Base-by-base conservation (phyloP, 192 early-diverging fungal species). In the Entomortierella chlamydospora region DNA sequence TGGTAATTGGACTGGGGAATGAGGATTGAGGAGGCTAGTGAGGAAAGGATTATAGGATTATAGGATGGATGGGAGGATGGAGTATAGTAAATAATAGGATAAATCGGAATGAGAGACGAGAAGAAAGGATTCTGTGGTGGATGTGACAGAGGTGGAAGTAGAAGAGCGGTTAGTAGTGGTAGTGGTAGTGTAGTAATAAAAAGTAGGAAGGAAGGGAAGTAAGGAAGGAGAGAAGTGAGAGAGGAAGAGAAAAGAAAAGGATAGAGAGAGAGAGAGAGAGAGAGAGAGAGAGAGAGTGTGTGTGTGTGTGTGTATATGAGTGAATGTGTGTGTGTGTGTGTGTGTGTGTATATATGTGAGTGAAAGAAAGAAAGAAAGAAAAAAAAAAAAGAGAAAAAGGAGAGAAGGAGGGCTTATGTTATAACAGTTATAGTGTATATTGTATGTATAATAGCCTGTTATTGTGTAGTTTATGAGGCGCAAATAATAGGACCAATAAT, bases 271-370 rank as follows among this genome's bases (percentile, higher is more conserved):
- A 34, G 25, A 53, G n/a, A 31, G 54, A 22, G 23, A 29, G 52
- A 34, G 60, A 61, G 26, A 55, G 28, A 70, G 41, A 33, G 42
- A 50, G 31, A 41, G 25, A 25, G n/a, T n/a, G n/a, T n/a, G n/a
- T n/a, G n/a, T n/a, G n/a, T n/a, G n/a, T n/a, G n/a, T n/a, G n/a
- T n/a, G n/a, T n/a, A n/a, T n/a, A n/a, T n/a, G n/a, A n/a, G n/a
- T n/a, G n/a, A n/a, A n/a, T n/a, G n/a, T n/a, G n/a, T n/a, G n/a
- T n/a, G n/a, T n/a, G n/a, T n/a, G n/a, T n/a, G n/a, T n/a, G n/a
- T n/a, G n/a, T n/a, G n/a, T n/a, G n/a, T n/a, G n/a, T n/a, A n/a
- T n/a, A n/a, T n/a, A n/a, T n/a, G n/a, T n/a, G n/a, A n/a, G n/a
- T n/a, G n/a, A n/a, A n/a, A n/a, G n/a, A n/a, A n/a, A n/a, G n/a